These are phyloP conservation scores for Phialemoniopsis sp. DNA, from an alignment of 2,329 filamentous ascomycete species.

Conservation along the genomic window DNA sequence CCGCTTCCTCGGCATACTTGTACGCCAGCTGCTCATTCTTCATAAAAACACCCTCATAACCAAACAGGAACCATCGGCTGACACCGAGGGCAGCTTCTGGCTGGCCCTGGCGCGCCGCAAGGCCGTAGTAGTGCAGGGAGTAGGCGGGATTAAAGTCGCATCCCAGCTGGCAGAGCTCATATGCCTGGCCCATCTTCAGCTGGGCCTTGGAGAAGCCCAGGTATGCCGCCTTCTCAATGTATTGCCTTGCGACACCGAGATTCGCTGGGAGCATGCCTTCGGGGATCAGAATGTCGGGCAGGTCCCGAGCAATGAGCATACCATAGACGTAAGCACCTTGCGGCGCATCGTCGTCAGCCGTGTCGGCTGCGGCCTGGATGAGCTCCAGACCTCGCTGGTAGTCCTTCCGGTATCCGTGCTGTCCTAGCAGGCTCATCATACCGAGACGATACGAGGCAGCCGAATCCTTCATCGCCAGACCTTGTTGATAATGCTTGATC, in stretches of 20 bases:
- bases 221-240: slow-evolving; percentile 95
- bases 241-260: slow-evolving; percentile 70
- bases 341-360: slow-evolving; percentile 91
- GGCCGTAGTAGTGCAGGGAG: slow-evolving; percentile 91
- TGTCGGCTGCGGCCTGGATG: slow-evolving; percentile 78
- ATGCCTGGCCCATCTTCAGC: slow-evolving; percentile 93
- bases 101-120: slow-evolving; percentile 89
- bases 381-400: slow-evolving; percentile 73
- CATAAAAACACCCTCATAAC: slow-evolving; percentile 84
- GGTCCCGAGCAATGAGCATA: slow-evolving; percentile 85
- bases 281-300: slow-evolving; percentile 86
- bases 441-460: slow-evolving; percentile 83
- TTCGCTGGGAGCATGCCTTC: slow-evolving; percentile 66
- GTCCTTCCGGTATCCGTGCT: slow-evolving; percentile 86
- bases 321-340: slow-evolving; percentile 95
- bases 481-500: slow-evolving; percentile 82
- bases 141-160: slow-evolving; percentile 93
- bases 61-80: slow-evolving; percentile 98
- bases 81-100: slow-evolving; percentile 92
- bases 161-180: slow-evolving; percentile 87
- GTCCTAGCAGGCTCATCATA: slow-evolving; percentile 95
- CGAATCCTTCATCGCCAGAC: slow-evolving; percentile 77
- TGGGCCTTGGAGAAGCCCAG: slow-evolving; percentile 95
- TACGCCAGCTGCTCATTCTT: slow-evolving; percentile 96
- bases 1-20: slow-evolving; percentile 84